Percentiles rank a stretch among this genome's conserved stretches.
phyloP scores from a whole-genome alignment of 164 flowering plant species.

The Sextonia rubra region DNA sequence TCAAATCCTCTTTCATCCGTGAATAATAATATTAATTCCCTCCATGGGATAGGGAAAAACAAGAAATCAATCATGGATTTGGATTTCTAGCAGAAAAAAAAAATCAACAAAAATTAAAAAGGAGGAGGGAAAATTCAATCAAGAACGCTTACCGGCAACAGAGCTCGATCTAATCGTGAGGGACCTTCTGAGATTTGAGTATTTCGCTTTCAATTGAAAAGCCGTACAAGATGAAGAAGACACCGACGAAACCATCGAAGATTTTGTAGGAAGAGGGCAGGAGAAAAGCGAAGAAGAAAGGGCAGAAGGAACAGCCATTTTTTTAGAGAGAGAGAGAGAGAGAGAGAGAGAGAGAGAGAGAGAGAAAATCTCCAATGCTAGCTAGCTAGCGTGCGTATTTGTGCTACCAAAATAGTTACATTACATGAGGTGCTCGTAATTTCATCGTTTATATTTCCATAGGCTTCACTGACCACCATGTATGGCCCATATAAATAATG shows the following conservation, averaged over 20 bases:
- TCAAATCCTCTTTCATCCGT: background rate
- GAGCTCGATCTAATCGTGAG: conserved; percentile 10
- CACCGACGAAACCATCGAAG: background rate
- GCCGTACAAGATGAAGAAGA: background rate
- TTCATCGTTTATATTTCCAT: no score
- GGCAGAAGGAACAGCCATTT: no score
- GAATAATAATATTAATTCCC: background rate
- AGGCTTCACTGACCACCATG: no score
- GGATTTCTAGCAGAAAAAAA: background rate
- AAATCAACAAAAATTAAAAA: background rate
- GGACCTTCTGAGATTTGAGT: background rate
- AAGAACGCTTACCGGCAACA: background rate
- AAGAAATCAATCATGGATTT: background rate
- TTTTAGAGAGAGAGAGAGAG: no score
- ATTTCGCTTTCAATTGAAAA: background rate
- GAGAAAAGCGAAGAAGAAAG: background rate
- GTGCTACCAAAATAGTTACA: no score
- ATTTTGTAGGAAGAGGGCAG: background rate
- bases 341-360: no score
- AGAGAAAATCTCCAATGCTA: no score
- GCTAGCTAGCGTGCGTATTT: no score
- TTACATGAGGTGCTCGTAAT: no score
- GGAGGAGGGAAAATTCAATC: background rate
- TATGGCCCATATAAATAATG: no score
- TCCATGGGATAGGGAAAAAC: background rate